These are phyloP conservation scores for Suillus discolor DNA, from an alignment of 768 basidiomycete genomes.

Conservation along the genomic window DNA sequence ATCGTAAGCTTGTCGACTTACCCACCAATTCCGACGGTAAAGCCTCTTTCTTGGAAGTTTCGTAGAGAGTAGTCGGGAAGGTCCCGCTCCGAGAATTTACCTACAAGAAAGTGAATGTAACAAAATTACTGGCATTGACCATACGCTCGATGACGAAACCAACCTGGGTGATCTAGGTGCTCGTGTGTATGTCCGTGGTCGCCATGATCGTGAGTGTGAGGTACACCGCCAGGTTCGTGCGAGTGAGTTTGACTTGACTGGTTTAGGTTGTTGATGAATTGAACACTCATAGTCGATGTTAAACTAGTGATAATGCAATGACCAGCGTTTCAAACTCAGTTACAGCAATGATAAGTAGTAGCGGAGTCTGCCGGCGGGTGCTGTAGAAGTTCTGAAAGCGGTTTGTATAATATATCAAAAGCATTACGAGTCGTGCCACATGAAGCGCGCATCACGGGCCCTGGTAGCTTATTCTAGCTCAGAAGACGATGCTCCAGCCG, in stretches of 20 bases:
- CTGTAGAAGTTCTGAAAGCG: neutral
- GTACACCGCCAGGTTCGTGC: slow-evolving; percentile 47
- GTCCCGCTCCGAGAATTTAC: slow-evolving; percentile 91
- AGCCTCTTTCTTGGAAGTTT: slow-evolving; percentile 91
- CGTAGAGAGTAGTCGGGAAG: slow-evolving; percentile 83
- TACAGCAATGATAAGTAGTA: neutral
- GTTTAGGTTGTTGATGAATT: slow-evolving; percentile 71
- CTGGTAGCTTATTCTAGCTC: slow-evolving; percentile 57
- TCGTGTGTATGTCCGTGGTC: slow-evolving; percentile 98
- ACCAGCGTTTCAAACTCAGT: neutral
- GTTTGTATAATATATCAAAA: neutral
- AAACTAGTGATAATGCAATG: neutral
- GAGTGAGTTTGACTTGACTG: slow-evolving; percentile 45
- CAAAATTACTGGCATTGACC: neutral
- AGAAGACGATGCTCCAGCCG: slow-evolving; percentile 36
- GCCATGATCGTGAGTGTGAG: slow-evolving; percentile 56
- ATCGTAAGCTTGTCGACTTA: slow-evolving; percentile 38
- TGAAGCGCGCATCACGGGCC: slow-evolving; percentile 26
- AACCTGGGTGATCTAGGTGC: slow-evolving; percentile 86
- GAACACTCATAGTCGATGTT: slow-evolving; percentile 55
- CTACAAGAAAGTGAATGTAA: slow-evolving; percentile 41
- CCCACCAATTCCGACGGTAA: slow-evolving; percentile 99
- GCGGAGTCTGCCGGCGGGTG: neutral
- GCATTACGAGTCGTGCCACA: slow-evolving; percentile 6
- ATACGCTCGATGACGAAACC: slow-evolving; percentile 14